Conservation (phyloP, 768 basidiomycete species). For the Austroboletus eburneus region DNA sequence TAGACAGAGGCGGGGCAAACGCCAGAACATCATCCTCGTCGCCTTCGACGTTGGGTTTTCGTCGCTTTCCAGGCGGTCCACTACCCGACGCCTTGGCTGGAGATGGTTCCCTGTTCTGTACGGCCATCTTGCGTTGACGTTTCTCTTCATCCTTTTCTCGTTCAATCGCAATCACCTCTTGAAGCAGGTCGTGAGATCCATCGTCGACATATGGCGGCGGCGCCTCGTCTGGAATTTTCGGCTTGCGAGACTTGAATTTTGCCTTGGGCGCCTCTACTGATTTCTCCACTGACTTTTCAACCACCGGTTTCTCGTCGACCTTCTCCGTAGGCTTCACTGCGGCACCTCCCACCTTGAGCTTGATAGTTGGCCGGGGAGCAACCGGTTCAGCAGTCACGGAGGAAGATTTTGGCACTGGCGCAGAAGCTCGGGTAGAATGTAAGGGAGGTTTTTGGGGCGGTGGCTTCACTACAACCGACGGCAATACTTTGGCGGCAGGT, state of each 20-base stretch:
- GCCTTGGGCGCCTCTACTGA: slow-evolving; percentile 32
- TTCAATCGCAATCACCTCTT: slow-evolving; percentile 81
- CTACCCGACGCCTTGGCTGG: slow-evolving; percentile 35
- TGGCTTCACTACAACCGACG: slow-evolving; percentile 24
- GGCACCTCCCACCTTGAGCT: slow-evolving; percentile 56
- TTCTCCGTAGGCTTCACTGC: slow-evolving; percentile 35
- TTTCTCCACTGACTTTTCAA: slow-evolving; percentile 23
- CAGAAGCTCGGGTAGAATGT: slow-evolving; percentile 9
- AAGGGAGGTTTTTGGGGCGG: slow-evolving; percentile 16
- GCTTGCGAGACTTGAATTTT: slow-evolving; percentile 41
- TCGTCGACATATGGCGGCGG: slow-evolving; percentile 72
- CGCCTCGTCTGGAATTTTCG: slow-evolving; percentile 43
- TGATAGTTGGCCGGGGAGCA: slow-evolving; percentile 55
- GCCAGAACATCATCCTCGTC: slow-evolving; percentile 61
- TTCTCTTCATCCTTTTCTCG: slow-evolving; percentile 56
- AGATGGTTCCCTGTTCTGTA: slow-evolving; percentile 36
- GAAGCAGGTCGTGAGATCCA: slow-evolving; percentile 75
- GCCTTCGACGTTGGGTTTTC: slow-evolving; percentile 44
- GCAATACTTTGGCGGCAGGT: slow-evolving; percentile 20
- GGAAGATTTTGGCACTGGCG: slow-evolving; percentile 13
- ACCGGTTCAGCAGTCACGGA: slow-evolving; percentile 26
- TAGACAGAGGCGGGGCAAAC: slow-evolving; percentile 53
- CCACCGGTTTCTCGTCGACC: slow-evolving; percentile 24
- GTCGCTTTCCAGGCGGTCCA: slow-evolving; percentile 50
- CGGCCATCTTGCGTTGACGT: slow-evolving; percentile 42